Conservation (phyloP, 257 asterid genomes). For the Solanum paucissectum region DNA sequence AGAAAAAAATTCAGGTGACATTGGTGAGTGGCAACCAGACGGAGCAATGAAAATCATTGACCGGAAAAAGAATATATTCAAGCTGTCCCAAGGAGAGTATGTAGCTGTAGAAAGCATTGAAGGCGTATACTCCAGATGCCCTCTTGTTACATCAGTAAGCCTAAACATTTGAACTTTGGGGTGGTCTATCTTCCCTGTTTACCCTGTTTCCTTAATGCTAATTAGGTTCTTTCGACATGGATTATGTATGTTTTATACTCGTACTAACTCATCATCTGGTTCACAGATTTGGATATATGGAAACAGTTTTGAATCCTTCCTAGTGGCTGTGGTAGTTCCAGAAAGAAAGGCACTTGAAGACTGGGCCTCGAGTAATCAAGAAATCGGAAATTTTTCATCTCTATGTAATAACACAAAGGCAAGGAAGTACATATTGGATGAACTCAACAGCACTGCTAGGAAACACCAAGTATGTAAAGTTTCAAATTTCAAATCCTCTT, state of each 20-base stretch:
- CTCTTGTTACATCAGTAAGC: constrained; percentile 65
- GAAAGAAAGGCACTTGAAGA: constrained; percentile 69
- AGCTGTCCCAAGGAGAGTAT: constrained; percentile 95
- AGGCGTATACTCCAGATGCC: constrained; percentile 61
- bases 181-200: background rate
- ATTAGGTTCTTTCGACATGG: background rate
- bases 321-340: constrained; percentile 86
- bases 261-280: background rate
- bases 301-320: constrained; percentile 80
- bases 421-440: constrained; percentile 49
- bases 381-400: constrained; percentile 43
- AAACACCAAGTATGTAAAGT: constrained; percentile 35
- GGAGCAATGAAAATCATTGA: constrained; percentile 89
- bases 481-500: background rate
- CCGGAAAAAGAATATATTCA: constrained; percentile 88
- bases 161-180: background rate
- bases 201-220: background rate
- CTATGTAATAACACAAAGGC: constrained; percentile 49
- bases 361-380: constrained; percentile 57
- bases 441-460: constrained; percentile 71
- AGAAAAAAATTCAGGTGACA: constrained; percentile 46
- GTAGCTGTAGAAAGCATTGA: constrained; percentile 83
- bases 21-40: constrained; percentile 80
- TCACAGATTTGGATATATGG: constrained; percentile 84
- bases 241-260: background rate